Percentiles rank a stretch among this genome's conserved stretches.
phyloP scores from a whole-genome alignment of 2,329 filamentous ascomycete genomes.

The Sporothrix phasma region DNA sequence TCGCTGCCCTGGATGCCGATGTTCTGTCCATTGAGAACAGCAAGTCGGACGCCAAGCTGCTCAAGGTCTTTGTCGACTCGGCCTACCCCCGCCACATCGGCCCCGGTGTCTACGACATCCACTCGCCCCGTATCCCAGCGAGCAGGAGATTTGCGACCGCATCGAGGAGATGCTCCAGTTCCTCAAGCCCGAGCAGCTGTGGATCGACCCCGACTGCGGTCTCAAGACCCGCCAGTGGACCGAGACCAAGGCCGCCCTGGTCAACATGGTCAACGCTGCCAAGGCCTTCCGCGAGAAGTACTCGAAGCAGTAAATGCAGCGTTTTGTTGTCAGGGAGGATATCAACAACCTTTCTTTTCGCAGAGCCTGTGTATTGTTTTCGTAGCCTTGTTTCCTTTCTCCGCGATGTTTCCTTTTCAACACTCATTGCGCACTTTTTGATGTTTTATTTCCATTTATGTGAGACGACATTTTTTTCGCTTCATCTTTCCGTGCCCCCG shows the following conservation, averaged over 20 bases:
- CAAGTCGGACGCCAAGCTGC: slow-evolving; percentile 99
- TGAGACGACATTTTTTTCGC: slow-evolving; percentile 16
- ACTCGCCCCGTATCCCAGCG: slow-evolving; percentile 95
- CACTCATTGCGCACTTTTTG: slow-evolving; percentile 3
- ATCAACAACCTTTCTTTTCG: not conserved
- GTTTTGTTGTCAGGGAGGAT: not conserved
- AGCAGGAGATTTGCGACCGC: slow-evolving; percentile 97
- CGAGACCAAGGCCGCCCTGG: slow-evolving; percentile 92
- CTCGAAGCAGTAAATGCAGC: slow-evolving; percentile 43
- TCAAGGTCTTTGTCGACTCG: slow-evolving; percentile 96
- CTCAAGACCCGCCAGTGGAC: slow-evolving; percentile 98
- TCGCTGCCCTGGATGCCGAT: slow-evolving; percentile 93
- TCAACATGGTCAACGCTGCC: slow-evolving; percentile 97
- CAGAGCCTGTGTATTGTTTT: not conserved
- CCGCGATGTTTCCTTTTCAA: slow-evolving; percentile 6
- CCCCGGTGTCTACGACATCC: slow-evolving; percentile 99
- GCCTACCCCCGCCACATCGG: slow-evolving; percentile 97
- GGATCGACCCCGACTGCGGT: slow-evolving; percentile 99
- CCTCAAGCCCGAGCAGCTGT: slow-evolving; percentile 97
- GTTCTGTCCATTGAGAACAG: slow-evolving; percentile 99
- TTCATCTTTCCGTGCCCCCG: slow-evolving; percentile 13
- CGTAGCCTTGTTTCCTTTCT: not conserved
- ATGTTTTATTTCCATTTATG: slow-evolving; percentile 13
- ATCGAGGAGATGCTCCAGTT: slow-evolving; percentile 96
- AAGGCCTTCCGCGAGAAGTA: slow-evolving; percentile 94